These are phyloP conservation scores for Hanseniaspora nectarophila DNA, from an alignment of 805 yeast genomes.

Conservation along the genomic window DNA sequence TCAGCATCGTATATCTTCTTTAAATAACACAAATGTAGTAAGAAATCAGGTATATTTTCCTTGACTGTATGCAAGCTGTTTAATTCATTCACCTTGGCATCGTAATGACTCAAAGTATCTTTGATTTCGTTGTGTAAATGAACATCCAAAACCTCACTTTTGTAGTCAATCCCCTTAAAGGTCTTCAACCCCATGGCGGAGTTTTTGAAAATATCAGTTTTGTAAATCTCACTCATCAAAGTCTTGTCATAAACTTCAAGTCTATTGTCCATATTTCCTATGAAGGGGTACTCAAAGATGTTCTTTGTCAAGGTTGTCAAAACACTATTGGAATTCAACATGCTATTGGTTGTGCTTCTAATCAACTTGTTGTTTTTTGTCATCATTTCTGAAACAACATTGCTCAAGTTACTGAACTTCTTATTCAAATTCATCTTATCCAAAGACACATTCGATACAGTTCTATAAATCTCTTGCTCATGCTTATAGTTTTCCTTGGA, in stretches of 20 bases:
- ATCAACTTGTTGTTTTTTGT: constrained; percentile 21
- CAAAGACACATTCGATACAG: constrained; percentile 27
- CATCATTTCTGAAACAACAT: constrained; percentile 23
- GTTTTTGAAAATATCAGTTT: not conserved
- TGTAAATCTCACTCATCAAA: constrained; percentile 18
- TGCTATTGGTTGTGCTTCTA: not conserved
- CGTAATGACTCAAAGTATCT: not conserved
- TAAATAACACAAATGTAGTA: not conserved
- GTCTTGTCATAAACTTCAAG: not conserved
- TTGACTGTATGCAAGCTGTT: constrained; percentile 4
- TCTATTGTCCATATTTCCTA: constrained; percentile 4
- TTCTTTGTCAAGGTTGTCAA: constrained; percentile 20
- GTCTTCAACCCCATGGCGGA: not conserved
- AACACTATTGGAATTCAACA: constrained; percentile 26
- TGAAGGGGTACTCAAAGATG: constrained; percentile 25
- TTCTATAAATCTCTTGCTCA: constrained; percentile 41
- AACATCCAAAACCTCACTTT: not conserved
- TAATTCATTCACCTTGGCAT: not conserved
- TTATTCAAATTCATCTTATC: constrained; percentile 26
- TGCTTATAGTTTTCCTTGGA: constrained; percentile 42
- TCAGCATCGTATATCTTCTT: not conserved
- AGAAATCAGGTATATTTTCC: not conserved
- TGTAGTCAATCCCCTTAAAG: not conserved
- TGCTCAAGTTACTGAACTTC: constrained; percentile 21
- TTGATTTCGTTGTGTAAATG: not conserved